Evolutionary conservation across 2,329 filamentous ascomycete species (phyloP), one percentile per base, ranked within the genome.

Genomic region (Harringtonia aguacate): DNA sequence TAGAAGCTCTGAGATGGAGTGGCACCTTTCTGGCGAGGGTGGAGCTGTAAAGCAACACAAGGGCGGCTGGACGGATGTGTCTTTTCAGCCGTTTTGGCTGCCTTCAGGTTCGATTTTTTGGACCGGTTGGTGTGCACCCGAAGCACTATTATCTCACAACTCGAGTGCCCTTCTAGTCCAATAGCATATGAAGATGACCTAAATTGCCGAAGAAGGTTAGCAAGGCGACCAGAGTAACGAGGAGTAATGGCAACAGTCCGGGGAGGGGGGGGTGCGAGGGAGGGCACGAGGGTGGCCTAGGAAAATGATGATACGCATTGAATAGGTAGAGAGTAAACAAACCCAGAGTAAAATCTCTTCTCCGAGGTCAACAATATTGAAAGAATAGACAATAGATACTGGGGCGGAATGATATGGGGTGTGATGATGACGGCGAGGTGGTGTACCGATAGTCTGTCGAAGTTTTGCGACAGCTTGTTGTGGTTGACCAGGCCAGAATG

Each of bases 371-470:
- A 46, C 44, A 48, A 52, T 55, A 46, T 40, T 51, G 43, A 44
- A 35, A 49, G 35, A 48, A 49, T 46, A 46, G 47, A 49, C 50
- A 58, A 60, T 57, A 52, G 47, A 58, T 58, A 55, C 48, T 58
- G 46, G 34, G 39, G 47, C 47, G 44, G 50, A 60, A 58, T 45
- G 49, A 57, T 57, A 53, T 48, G 45, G 49, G 50, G 33, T 50
- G 52, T 42, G 50, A 50, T 50, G 50, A 45, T 36, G 53, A 52
- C 47, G 49, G 48, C 41, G 42, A 44, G 41, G 43, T 36, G 29
- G 42, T 46, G 44, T 30, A 24, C 39, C 36, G 50, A 46, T 49
- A 29, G 40, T 44, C 24, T 36, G 43, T 45, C 27, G 44, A 27
- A 52, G 50, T 46, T 52, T 52, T 52, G 49, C 47, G 45, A 47